These are phyloP conservation scores for Lyophyllum shimeji DNA, from an alignment of 768 basidiomycete genomes.

Conservation along the genomic window DNA sequence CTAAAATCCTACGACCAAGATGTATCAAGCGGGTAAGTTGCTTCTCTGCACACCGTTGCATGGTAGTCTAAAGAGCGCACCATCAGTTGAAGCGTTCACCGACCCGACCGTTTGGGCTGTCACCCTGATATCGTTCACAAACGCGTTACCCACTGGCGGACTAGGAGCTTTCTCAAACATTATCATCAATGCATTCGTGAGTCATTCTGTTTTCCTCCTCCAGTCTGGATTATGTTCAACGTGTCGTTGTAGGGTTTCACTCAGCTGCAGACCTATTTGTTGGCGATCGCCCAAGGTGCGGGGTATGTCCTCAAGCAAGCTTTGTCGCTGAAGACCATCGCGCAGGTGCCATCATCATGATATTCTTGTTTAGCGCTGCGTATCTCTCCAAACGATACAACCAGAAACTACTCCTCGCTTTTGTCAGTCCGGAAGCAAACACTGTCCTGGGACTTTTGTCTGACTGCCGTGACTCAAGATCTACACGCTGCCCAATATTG, in stretches of 20 bases:
- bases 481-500: constrained; percentile 47
- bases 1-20: constrained; percentile 10
- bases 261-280: constrained; percentile 48
- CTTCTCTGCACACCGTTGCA: not conserved
- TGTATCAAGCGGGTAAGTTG: constrained; percentile 31
- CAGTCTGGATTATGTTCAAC: not conserved
- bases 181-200: constrained; percentile 44
- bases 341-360: constrained; percentile 38
- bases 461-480: constrained; percentile 22
- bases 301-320: not conserved
- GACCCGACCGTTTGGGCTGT: constrained; percentile 49
- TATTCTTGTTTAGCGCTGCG: constrained; percentile 42
- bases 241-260: constrained; percentile 39
- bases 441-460: not conserved
- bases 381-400: constrained; percentile 40
- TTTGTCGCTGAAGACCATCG: constrained; percentile 19
- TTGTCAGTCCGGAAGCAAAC: constrained; percentile 25
- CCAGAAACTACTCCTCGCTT: constrained; percentile 46
- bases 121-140: constrained; percentile 45
- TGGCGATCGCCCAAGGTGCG: constrained; percentile 45
- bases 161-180: constrained; percentile 54
- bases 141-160: constrained; percentile 47
- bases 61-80: not conserved
- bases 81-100: constrained; percentile 39
- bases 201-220: constrained; percentile 2